Evolutionary conservation across 345 rosid species (phyloP), one percentile per base, ranked within the genome.

Genomic region (Draba incana): DNA sequence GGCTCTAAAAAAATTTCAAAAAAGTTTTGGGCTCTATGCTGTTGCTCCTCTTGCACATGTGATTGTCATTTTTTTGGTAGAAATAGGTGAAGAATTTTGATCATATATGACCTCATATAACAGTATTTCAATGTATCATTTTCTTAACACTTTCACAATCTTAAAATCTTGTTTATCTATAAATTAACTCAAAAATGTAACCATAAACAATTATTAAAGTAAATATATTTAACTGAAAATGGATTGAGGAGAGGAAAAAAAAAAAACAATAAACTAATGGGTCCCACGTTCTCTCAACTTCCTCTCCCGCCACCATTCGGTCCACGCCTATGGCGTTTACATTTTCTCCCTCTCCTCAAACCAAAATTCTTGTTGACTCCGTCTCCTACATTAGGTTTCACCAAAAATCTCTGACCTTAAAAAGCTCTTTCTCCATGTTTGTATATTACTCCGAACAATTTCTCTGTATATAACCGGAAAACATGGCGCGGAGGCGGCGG

Each of bases 401-500:
- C 47, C 35, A 20, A 20, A 20, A 20, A 20, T 20, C n/a, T 43
- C 13, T 44, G 13, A 35, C 27, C 20, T 8, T 20, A 25, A 8
- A 31, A 23, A 33, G 24, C 33, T 61, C 53, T 28, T 9, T 54
- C 55, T 54, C 35, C 33, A 27, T 30, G 3, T 42, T 12, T 55
- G 7, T 44, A 43, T 42, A 42, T 64, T 49, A 24, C 27, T 11
- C 8, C 43, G 43, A 24, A 2, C 13, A 30, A 64, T 50, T 64
- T n/a, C 15, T 37, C 20, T 64, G 4, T 47, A 15, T 28, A 25
- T 10, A 31, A 8, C 5, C 45, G 6, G 28, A 45, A 7, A 37
- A 27, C 27, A 91, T 92, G 99, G 95, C 89, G 77, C 91, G 90
- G 66, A 73, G 92, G 81, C 80, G 91, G 78, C 43, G 84, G 3